phyloP scores from a whole-genome alignment of 2,329 filamentous ascomycete genomes.

The Malbranchea cinnamomea region DNA sequence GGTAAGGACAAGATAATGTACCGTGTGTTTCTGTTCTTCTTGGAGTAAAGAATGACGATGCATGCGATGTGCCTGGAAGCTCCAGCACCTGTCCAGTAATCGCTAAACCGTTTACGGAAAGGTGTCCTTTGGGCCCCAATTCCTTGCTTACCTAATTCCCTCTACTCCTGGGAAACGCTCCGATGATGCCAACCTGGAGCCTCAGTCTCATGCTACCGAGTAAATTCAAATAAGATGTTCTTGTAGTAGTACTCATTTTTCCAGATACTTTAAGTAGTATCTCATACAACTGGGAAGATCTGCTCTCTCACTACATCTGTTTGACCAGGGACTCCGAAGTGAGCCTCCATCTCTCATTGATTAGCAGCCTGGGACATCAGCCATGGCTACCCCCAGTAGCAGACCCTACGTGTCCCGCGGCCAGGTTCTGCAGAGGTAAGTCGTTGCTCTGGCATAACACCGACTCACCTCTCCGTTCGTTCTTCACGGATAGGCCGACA shows the following conservation, averaged over 20 bases:
- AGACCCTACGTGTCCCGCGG: conserved; percentile 27
- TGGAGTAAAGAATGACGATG: not conserved
- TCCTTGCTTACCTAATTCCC: not conserved
- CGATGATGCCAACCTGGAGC: not conserved
- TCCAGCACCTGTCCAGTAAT: too few species aligned
- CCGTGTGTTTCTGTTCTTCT: not conserved
- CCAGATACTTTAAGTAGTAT: too few species aligned
- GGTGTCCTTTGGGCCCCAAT: conserved; percentile 1
- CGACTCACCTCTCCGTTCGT: not conserved
- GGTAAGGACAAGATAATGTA: not conserved
- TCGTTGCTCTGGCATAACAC: conserved; percentile 2
- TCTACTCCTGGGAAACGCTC: not conserved
- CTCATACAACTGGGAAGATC: not conserved
- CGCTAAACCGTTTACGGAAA: not conserved
- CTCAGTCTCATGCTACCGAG: not conserved
- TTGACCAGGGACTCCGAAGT: not conserved
- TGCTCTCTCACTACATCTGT: not conserved
- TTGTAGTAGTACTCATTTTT: too few species aligned
- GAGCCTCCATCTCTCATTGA: not conserved
- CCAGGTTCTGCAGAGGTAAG: conserved; percentile 22
- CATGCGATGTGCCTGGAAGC: too few species aligned
- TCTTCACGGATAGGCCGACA: conserved; percentile 4
- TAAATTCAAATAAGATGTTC: conserved; percentile 2
- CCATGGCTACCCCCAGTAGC: conserved; percentile 4
- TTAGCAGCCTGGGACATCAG: conserved; percentile 5